Evolutionary conservation across 2,329 filamentous ascomycete species (phyloP).

Genomic region (Talaromyces verruculosus): DNA sequence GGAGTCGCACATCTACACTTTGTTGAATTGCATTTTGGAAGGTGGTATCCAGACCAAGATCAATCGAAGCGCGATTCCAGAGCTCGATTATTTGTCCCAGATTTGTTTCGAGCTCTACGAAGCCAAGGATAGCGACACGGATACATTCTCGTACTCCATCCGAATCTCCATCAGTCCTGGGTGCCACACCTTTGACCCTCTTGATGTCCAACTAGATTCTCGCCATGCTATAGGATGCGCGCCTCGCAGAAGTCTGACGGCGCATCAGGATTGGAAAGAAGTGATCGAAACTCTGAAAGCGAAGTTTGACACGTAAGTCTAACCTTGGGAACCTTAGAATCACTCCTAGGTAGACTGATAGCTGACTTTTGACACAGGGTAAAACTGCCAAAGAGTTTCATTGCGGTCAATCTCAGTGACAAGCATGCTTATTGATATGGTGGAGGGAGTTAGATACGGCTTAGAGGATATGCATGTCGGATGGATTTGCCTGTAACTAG

Average conservation of each 20-base stretch:
- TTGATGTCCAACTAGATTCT: constrained; percentile 94
- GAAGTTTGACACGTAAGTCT: constrained; percentile 85
- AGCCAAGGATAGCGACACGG: constrained; percentile 75
- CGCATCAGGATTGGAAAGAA: constrained; percentile 92
- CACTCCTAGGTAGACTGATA: constrained; percentile 11
- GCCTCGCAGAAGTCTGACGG: constrained; percentile 82
- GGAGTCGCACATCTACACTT: constrained; percentile 96
- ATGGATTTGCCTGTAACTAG: background rate
- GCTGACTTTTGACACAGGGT: constrained; percentile 36
- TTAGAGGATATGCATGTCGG: background rate
- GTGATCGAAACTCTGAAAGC: constrained; percentile 93
- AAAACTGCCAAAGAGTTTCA: constrained; percentile 53
- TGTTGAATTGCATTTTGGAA: constrained; percentile 96
- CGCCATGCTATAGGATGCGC: constrained; percentile 95
- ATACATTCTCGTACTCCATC: constrained; percentile 89
- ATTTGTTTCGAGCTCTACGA: constrained; percentile 99
- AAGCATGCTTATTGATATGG: constrained; percentile 33
- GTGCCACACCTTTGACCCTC: constrained; percentile 92
- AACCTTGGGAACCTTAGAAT: constrained; percentile 14
- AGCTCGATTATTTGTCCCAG: constrained; percentile 94
- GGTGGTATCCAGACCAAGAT: constrained; percentile 98
- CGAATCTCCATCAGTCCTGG: constrained; percentile 94
- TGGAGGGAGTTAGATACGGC: background rate
- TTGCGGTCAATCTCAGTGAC: constrained; percentile 53
- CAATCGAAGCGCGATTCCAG: constrained; percentile 87